phyloP scores from a whole-genome alignment of 1,284 basidiomycete genomes.

The Tilletia horrida region DNA sequence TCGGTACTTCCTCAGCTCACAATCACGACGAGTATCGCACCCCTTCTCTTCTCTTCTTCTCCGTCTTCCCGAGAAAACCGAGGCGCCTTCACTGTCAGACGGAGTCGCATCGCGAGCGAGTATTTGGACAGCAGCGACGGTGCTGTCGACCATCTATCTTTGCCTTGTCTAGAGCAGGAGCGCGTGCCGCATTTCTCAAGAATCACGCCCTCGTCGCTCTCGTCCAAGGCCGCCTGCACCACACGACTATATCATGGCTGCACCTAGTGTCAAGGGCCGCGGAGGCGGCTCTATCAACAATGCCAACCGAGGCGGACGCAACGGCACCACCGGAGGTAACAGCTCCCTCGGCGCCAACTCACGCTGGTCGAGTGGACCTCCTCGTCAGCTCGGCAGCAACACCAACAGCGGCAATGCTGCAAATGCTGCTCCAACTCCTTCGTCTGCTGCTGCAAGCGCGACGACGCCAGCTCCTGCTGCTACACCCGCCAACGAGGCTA shows the following conservation, averaged over 20 bases:
- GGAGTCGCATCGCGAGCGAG: too few species aligned
- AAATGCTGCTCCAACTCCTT: not conserved
- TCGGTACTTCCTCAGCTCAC: too few species aligned
- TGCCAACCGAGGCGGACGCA: not conserved
- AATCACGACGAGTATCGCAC: too few species aligned
- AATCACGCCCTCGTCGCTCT: not conserved
- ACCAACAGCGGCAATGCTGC: not conserved
- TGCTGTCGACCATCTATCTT: too few species aligned
- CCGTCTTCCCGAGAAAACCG: too few species aligned
- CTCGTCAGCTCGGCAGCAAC: slow-evolving; percentile 3
- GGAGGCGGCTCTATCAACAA: slow-evolving; percentile 2
- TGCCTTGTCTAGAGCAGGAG: too few species aligned
- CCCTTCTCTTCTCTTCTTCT: too few species aligned
- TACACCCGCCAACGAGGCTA: not conserved
- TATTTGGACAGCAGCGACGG: too few species aligned
- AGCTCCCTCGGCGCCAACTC: slow-evolving; percentile 7
- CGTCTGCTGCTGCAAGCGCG: not conserved
- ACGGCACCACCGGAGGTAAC: slow-evolving; percentile 3
- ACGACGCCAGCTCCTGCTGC: not conserved
- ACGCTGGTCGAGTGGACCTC: slow-evolving; percentile 14
- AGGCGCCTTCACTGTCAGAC: too few species aligned
- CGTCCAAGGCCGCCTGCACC: not conserved
- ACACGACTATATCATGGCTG: not conserved
- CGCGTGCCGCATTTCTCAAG: too few species aligned
- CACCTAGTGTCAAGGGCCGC: slow-evolving; percentile 7